Evolutionary conservation across 2,329 filamentous ascomycete species (phyloP).

Genomic region (Penicillium glabrum): DNA sequence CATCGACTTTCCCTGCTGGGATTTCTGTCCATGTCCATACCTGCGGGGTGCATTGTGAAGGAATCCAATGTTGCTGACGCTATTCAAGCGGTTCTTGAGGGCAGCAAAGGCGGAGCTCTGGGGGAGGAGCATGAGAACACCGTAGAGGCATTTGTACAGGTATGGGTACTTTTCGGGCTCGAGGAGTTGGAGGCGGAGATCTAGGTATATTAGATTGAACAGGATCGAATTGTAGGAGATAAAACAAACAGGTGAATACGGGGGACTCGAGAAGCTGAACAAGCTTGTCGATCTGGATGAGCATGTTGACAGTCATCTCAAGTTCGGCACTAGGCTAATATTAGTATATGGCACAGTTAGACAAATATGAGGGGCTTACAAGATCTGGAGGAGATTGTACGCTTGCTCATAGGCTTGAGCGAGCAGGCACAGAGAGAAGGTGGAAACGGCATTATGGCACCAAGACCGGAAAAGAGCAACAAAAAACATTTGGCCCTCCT

Average conservation of each 20-base stretch:
- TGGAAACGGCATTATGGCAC: conserved; percentile 98
- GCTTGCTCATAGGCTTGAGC: conserved; percentile 98
- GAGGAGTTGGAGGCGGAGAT: conserved; percentile 88
- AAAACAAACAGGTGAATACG: conserved; percentile 83
- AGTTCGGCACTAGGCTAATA: conserved; percentile 73
- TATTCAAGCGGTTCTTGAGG: conserved; percentile 93
- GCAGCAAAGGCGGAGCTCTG: conserved; percentile 97
- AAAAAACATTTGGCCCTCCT: conserved; percentile 95
- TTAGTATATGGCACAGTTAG: conserved; percentile 9
- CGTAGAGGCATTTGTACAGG: conserved; percentile 96
- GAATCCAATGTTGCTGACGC: conserved; percentile 94
- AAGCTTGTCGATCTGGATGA: conserved; percentile 98
- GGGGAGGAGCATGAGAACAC: conserved; percentile 94
- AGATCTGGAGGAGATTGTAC: conserved; percentile 92
- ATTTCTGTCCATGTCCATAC: conserved; percentile 56
- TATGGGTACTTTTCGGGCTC: conserved; percentile 95
- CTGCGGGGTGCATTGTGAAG: conserved; percentile 77
- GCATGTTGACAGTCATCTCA: conserved; percentile 97
- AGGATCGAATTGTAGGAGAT: neutral
- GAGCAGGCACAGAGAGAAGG: conserved; percentile 90
- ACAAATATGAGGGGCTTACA: conserved; percentile 58
- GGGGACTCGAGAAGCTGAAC: conserved; percentile 96
- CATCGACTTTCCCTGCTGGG: conserved; percentile 18
- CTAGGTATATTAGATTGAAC: conserved; percentile 45
- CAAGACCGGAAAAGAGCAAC: conserved; percentile 92